Conservation (phyloP, 768 basidiomycete genomes). For the Lyophyllum semitale region DNA sequence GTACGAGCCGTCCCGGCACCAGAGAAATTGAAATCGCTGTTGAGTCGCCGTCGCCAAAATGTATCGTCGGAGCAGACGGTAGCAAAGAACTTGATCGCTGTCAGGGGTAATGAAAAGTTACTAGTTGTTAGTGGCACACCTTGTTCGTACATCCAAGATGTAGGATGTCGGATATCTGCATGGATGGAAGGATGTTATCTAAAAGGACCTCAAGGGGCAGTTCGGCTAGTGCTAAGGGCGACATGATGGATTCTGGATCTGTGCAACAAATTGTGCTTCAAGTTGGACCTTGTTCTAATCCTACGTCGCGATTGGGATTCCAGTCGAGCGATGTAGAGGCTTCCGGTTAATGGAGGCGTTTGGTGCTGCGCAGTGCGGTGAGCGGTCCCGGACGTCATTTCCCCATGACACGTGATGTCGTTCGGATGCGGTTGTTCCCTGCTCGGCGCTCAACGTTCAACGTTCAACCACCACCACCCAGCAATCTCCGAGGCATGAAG, state of each 20-base stretch:
- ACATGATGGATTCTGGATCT: constrained; percentile 31
- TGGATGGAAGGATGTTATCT: constrained; percentile 65
- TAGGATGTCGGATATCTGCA: constrained; percentile 58
- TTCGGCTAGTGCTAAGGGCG: constrained; percentile 35
- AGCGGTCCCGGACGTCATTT: no score
- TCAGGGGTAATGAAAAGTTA: neutral
- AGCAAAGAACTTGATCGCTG: constrained; percentile 50
- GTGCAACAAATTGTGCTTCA: neutral
- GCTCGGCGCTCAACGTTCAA: no score
- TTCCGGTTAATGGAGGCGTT: no score
- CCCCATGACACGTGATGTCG: neutral
- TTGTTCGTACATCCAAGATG: constrained; percentile 63
- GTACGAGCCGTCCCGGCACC: constrained; percentile 70
- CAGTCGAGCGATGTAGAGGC: no score
- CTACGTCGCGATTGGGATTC: neutral
- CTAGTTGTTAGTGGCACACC: constrained; percentile 24
- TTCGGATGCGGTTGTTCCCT: neutral
- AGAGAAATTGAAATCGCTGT: constrained; percentile 78
- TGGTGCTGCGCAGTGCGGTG: no score
- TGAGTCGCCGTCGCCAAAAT: constrained; percentile 74
- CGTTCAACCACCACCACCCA: no score
- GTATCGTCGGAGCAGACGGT: constrained; percentile 67
- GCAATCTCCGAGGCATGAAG: no score
- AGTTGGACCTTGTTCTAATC: neutral
- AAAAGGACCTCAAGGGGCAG: constrained; percentile 79